A percentile compares a stretch with the other conserved stretches of the same genome.
These are phyloP conservation scores for Odontarrhena argentea DNA, from an alignment of 345 rosid species.

Conservation along the genomic window DNA sequence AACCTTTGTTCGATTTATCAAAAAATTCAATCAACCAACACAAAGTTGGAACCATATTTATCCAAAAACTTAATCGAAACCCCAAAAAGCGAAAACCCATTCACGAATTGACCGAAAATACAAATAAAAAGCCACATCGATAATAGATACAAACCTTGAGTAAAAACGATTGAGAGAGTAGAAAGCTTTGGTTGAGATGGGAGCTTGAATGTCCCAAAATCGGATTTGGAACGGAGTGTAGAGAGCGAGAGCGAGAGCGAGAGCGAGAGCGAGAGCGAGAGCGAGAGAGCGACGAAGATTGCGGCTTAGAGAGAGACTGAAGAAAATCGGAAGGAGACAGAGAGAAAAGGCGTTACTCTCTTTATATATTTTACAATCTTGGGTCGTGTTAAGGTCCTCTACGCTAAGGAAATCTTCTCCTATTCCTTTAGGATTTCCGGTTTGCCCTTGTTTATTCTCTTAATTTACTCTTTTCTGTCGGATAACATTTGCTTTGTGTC, in stretches of 20 bases:
- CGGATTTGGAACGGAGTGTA: slow-evolving; percentile 46
- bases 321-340: slow-evolving; percentile 33
- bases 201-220: slow-evolving; percentile 47
- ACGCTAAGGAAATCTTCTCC: slow-evolving; percentile 15
- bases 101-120: neutral
- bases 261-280: too few species aligned
- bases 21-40: slow-evolving; percentile 13
- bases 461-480: slow-evolving; percentile 18
- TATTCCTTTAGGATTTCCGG: neutral
- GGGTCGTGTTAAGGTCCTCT: slow-evolving; percentile 43
- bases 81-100: neutral
- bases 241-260: slow-evolving; percentile 24
- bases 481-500: slow-evolving; percentile 18
- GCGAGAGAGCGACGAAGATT: slow-evolving; percentile 31
- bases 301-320: slow-evolving; percentile 28
- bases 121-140: neutral
- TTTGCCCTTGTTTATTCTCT: slow-evolving; percentile 20
- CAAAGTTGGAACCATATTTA: neutral
- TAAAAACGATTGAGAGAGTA: slow-evolving; percentile 16
- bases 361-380: neutral
- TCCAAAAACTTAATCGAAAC: neutral
- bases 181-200: slow-evolving; percentile 20
- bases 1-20: too few species aligned
- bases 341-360: slow-evolving; percentile 24
- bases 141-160: slow-evolving; percentile 34